Evolutionary conservation across 2,329 filamentous ascomycete species (phyloP).

Genomic region (Exophiala phaeomuriformis): DNA sequence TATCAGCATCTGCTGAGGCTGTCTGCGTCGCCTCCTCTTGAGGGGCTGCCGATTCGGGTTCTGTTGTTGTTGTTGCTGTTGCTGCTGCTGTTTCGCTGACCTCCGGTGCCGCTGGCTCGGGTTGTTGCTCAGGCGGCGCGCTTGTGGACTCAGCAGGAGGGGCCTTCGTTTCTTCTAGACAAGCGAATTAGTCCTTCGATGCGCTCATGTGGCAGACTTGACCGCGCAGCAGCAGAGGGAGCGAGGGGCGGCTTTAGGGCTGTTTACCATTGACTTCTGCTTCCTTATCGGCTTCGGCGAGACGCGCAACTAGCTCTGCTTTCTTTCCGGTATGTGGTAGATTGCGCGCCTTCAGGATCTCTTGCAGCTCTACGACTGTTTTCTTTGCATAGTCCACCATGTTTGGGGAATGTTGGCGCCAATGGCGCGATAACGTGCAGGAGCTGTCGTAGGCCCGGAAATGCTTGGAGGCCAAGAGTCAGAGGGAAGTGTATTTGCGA

Average conservation of each 20-base stretch:
- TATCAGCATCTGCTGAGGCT: constrained; percentile 18
- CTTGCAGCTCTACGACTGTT: constrained; percentile 44
- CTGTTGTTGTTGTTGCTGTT: constrained; percentile 22
- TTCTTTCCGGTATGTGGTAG: constrained; percentile 45
- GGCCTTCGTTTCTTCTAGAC: constrained; percentile 10
- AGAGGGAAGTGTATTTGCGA: neutral
- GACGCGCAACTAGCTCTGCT: constrained; percentile 43
- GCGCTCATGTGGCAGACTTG: neutral
- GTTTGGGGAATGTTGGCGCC: constrained; percentile 6
- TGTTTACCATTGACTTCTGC: constrained; percentile 19
- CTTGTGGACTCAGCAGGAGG: constrained; percentile 29
- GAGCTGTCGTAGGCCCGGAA: constrained; percentile 19
- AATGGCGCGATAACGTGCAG: constrained; percentile 31
- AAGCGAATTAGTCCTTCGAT: neutral
- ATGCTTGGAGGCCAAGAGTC: neutral
- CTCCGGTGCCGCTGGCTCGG: constrained; percentile 17
- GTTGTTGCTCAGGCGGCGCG: constrained; percentile 30
- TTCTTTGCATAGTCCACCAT: constrained; percentile 43
- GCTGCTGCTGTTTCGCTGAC: constrained; percentile 25
- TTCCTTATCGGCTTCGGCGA: constrained; percentile 38
- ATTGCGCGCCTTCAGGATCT: constrained; percentile 44
- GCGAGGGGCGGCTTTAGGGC: neutral
- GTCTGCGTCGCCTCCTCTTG: constrained; percentile 10
- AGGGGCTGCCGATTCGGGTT: constrained; percentile 2
- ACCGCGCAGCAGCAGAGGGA: neutral